Base-by-base conservation (phyloP, 83 land plant genomes). In the Thuja plicata region DNA sequence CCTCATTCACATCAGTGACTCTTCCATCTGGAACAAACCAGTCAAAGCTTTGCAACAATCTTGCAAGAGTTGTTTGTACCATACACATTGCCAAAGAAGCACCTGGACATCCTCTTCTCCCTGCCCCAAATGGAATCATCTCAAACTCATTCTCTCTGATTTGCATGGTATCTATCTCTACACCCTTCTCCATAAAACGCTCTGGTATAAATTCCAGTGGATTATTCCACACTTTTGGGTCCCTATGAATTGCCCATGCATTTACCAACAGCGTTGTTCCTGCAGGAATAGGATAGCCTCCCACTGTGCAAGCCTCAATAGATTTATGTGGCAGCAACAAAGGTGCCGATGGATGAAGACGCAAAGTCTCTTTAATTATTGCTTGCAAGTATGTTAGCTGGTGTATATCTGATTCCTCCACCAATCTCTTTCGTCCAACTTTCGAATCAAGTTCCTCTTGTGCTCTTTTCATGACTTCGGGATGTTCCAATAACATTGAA, bases 1-100 rank as follows among this genome's bases (percentile, higher is more conserved):
- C 87, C 78, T 95, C 94, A 16, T 73, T 87, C 87, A 76, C 32
- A 41, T 92, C 90, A 9, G 91, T 90, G 21, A 70, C 85, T 34
- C 87, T 85, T 10, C 90, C 94, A 3, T 87, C 90, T 2, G 62
- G 62, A 57, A 57, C 62, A 19, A 57, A 57, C 62, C 62, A 57
- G 13, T 57, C 62, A 57, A 57, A 57, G 62, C 62, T 57, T 24
- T 57, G 62, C 62, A 57, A 57, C 62, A 57, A 57, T 13, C 62
- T 57, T 57, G 62, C 62, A 3, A 57, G 21, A 19, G 62, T 57
- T 57, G 21, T 57, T 57, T 57, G 62, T 4, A 57, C 62, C 62
- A 57, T 57, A 57, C 24, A 1, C 62, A 57, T 17, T 57, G 62
- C 62, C 62, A 57, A 17, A 12, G 62, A 57, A 57, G 62, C 62